These are phyloP conservation scores for Naganishia cerealis DNA, from an alignment of 1,284 basidiomycete species.

Conservation along the genomic window DNA sequence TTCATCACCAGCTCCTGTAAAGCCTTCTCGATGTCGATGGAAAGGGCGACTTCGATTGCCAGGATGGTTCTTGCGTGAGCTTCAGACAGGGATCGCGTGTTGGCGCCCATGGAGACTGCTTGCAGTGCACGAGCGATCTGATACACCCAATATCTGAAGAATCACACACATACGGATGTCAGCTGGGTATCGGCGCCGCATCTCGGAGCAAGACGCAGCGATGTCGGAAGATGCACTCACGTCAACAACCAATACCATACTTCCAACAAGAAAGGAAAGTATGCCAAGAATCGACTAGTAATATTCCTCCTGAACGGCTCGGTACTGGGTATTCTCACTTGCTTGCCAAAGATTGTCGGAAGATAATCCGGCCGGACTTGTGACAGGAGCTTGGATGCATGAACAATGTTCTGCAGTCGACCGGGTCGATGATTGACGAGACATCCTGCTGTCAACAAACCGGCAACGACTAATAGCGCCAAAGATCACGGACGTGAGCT, in stretches of 20 bases:
- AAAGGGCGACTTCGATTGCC: slow-evolving; percentile 41
- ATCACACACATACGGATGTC: background rate
- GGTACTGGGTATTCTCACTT: slow-evolving; percentile 42
- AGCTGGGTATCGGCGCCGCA: background rate
- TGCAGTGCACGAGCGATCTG: slow-evolving; percentile 49
- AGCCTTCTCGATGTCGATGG: slow-evolving; percentile 47
- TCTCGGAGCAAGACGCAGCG: background rate
- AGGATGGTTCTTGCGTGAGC: slow-evolving; percentile 46
- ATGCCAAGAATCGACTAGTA: slow-evolving; percentile 40
- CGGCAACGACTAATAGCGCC: slow-evolving; percentile 39
- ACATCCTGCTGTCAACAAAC: slow-evolving; percentile 43
- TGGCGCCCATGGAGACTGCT: slow-evolving; percentile 49
- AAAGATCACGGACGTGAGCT: background rate
- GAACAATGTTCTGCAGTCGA: slow-evolving; percentile 28
- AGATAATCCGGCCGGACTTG: slow-evolving; percentile 11
- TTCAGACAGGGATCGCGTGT: slow-evolving; percentile 45
- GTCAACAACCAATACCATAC: slow-evolving; percentile 48
- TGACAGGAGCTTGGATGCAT: slow-evolving; percentile 27
- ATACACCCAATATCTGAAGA: slow-evolving; percentile 46
- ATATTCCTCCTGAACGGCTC: slow-evolving; percentile 40
- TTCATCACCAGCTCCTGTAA: slow-evolving; percentile 46
- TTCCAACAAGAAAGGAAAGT: slow-evolving; percentile 48
- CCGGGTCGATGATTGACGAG: slow-evolving; percentile 40
- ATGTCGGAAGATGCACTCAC: slow-evolving; percentile 35
- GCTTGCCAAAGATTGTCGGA: slow-evolving; percentile 32